These are phyloP conservation scores for Puccinellia tenuiflora DNA, from an alignment of 176 grass and related monocot genomes.

Conservation along the genomic window DNA sequence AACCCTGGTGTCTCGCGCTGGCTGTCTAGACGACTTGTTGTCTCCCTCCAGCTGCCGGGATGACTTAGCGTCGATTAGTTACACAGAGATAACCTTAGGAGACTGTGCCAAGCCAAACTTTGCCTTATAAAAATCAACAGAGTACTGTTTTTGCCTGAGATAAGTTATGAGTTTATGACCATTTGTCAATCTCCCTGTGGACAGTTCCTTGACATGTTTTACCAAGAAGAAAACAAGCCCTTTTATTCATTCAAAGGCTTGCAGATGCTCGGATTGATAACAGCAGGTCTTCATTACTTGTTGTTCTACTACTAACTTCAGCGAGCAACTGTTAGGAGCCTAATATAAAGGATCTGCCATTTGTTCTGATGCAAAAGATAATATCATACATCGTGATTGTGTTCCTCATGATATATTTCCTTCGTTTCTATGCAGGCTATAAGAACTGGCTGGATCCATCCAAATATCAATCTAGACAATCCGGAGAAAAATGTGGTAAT, in stretches of 20 bases:
- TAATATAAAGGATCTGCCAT: not conserved
- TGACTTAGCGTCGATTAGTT: not conserved
- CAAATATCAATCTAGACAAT: constrained; percentile 97
- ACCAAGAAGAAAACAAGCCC: not conserved
- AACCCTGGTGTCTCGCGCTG: not conserved
- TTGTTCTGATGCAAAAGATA: constrained; percentile 9
- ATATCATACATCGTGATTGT: constrained; percentile 6
- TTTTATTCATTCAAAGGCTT: not conserved
- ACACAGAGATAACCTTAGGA: not conserved
- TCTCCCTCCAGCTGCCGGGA: not conserved
- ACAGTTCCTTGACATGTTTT: not conserved
- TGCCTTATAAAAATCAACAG: not conserved
- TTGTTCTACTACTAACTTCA: not conserved
- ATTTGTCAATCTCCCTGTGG: not conserved
- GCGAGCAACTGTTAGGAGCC: not conserved
- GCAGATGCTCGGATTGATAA: not conserved
- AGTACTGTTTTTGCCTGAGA: not conserved
- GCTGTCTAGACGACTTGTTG: not conserved
- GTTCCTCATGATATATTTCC: constrained; percentile 11
- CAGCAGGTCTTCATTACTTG: not conserved
- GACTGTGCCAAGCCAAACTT: not conserved
- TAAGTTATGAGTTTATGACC: not conserved
- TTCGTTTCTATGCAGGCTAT: constrained; percentile 75
- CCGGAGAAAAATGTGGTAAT: constrained; percentile 83
- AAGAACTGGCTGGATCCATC: constrained; percentile 90